Conservation (phyloP, 192 early-diverging fungal genomes). For the Entrophospora sp. region DNA sequence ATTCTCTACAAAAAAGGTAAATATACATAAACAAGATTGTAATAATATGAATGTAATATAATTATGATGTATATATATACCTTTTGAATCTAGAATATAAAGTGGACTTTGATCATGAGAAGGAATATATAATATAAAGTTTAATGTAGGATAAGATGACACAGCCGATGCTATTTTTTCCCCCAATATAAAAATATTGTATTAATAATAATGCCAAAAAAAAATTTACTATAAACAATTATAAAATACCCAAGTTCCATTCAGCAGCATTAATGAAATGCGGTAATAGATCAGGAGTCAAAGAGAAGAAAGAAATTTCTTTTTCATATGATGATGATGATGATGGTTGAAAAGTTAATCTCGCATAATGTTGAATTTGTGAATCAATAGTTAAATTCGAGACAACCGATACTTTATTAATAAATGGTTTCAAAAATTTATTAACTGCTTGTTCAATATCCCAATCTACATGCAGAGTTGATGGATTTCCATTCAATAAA, state of each 20-base stretch:
- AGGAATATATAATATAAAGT: conserved; percentile 88
- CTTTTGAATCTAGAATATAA: conserved; percentile 49
- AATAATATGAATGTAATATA: too few species aligned
- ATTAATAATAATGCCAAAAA: too few species aligned
- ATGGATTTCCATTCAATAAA: conserved; percentile 77
- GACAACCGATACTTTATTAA: conserved; percentile 56
- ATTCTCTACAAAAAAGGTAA: conserved; percentile 27
- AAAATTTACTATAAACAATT: too few species aligned
- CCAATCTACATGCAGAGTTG: conserved; percentile 64
- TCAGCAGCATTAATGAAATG: conserved; percentile 94
- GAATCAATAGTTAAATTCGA: conserved; percentile 72
- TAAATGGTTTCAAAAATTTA: conserved; percentile 61
- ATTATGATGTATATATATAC: too few species aligned
- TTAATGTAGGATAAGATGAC: conserved; percentile 69
- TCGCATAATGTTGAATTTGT: conserved; percentile 79
- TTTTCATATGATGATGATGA: conserved; percentile 30
- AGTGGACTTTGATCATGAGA: conserved; percentile 57
- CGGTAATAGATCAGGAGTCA: conserved; percentile 66
- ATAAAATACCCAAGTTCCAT: conserved; percentile 82
- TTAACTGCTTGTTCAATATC: conserved; percentile 66
- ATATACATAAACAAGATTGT: too few species aligned
- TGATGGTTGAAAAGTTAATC: conserved; percentile 63
- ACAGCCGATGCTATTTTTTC: conserved; percentile 86
- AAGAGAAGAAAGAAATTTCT: conserved; percentile 41
- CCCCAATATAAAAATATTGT: too few species aligned